Conservation (phyloP, 2,329 filamentous ascomycete species). For the Penicillium polonicum region DNA sequence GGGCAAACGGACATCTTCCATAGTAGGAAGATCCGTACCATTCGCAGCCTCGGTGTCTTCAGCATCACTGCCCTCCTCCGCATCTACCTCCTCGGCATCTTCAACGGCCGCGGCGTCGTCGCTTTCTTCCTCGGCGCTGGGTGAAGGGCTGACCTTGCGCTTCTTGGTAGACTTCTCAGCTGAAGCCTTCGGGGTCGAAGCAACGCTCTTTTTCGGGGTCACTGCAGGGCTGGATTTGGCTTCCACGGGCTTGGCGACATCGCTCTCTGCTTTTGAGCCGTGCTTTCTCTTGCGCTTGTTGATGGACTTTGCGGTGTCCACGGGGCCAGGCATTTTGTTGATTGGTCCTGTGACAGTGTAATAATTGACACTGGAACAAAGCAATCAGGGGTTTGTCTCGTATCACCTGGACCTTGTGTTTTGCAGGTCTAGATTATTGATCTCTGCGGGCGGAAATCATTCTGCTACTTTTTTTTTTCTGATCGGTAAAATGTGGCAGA, state of each 20-base stretch:
- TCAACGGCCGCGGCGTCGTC: conserved; percentile 25
- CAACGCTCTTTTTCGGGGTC: conserved; percentile 21
- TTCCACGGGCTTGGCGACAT: conserved; percentile 27
- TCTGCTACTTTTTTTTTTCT: conserved; percentile 29
- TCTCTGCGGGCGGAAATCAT: conserved; percentile 24
- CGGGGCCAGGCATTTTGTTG: conserved; percentile 35
- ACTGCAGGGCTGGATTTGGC: conserved; percentile 22
- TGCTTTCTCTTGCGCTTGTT: conserved; percentile 51
- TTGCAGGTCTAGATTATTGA: conserved; percentile 25
- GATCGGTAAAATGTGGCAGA: conserved; percentile 26
- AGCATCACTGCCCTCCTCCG: conserved; percentile 30
- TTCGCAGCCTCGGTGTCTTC: conserved; percentile 17
- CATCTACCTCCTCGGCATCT: conserved; percentile 33
- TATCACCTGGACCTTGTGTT: conserved; percentile 21
- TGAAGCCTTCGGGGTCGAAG: conserved; percentile 22
- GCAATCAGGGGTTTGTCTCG: conserved; percentile 7
- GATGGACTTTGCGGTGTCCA: conserved; percentile 40
- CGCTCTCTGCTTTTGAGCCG: conserved; percentile 28
- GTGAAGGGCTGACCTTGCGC: conserved; percentile 38
- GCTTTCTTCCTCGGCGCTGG: conserved; percentile 37
- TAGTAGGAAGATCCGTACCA: conserved; percentile 53
- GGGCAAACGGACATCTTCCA: conserved; percentile 55
- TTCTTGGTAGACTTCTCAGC: conserved; percentile 37
- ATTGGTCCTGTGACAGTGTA: conserved; percentile 11
- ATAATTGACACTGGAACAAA: conserved; percentile 8